Conservation (phyloP, 805 yeast genomes). For the Candida sakaeoensis region DNA sequence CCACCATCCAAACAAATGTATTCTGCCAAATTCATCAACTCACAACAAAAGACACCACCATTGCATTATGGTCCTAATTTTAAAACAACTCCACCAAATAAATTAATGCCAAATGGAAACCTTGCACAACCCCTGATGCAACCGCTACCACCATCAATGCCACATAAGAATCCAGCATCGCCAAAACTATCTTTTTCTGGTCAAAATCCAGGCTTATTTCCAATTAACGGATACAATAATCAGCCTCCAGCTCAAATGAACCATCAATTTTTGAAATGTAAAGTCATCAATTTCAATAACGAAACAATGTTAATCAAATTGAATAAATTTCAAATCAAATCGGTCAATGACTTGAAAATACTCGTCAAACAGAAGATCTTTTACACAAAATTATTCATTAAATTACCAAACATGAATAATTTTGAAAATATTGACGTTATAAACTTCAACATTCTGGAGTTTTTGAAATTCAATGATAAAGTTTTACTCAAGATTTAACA, state of each 20-base stretch:
- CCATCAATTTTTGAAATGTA: conserved; percentile 22
- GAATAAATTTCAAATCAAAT: conserved; percentile 18
- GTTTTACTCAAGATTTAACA: conserved; percentile 17
- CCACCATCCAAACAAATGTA: conserved; percentile 1
- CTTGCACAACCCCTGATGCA: not conserved
- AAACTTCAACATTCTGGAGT: conserved; percentile 18
- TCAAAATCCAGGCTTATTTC: not conserved
- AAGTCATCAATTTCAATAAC: conserved; percentile 23
- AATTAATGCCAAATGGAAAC: not conserved
- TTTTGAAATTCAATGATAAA: conserved; percentile 17
- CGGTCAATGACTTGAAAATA: conserved; percentile 23
- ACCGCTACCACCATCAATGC: conserved; percentile 1
- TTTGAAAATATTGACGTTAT: conserved; percentile 27
- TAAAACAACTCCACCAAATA: not conserved
- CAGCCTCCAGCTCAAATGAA: not conserved
- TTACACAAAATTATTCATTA: conserved; percentile 24
- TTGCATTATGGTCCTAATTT: not conserved
- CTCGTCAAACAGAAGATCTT: conserved; percentile 22
- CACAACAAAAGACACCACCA: not conserved
- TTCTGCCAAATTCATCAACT: conserved; percentile 4
- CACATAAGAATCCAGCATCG: not conserved
- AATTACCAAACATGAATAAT: conserved; percentile 17
- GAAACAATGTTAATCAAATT: conserved; percentile 26
- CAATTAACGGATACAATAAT: not conserved
- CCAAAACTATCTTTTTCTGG: conserved; percentile 1